Conservation (phyloP, 768 basidiomycete genomes). For the Chiua virens region DNA sequence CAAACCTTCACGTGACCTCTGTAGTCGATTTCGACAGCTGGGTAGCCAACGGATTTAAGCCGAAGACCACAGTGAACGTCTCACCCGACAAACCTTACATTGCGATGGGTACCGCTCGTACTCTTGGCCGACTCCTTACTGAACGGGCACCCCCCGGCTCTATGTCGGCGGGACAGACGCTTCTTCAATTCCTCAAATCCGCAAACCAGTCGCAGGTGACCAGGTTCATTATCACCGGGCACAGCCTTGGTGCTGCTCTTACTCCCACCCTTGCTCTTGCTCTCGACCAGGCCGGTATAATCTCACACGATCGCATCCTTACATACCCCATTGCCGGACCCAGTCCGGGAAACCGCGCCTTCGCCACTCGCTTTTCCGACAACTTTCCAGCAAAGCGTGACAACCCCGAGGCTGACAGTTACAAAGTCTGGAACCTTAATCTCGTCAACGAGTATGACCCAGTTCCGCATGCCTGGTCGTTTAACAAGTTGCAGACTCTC, state of each 20-base stretch:
- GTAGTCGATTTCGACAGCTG: conserved; percentile 7
- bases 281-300: background rate
- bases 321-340: conserved; percentile 9
- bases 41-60: background rate
- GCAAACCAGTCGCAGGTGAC: background rate
- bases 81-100: background rate
- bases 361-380: no score
- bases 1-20: background rate
- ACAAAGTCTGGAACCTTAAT: no score
- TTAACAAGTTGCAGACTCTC: no score
- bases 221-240: conserved; percentile 5
- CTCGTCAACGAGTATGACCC: no score
- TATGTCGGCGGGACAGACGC: background rate
- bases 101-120: background rate
- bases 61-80: background rate
- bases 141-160: background rate
- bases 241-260: conserved; percentile 3
- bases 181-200: conserved; percentile 2
- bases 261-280: conserved; percentile 9
- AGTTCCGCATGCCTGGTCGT: no score
- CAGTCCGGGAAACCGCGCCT: conserved; percentile 11
- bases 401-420: no score
- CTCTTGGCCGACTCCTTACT: background rate
- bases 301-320: background rate
- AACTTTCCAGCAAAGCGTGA: no score